Conservation (phyloP, 2,329 filamentous ascomycete species). For the Stemphylium beticola region DNA sequence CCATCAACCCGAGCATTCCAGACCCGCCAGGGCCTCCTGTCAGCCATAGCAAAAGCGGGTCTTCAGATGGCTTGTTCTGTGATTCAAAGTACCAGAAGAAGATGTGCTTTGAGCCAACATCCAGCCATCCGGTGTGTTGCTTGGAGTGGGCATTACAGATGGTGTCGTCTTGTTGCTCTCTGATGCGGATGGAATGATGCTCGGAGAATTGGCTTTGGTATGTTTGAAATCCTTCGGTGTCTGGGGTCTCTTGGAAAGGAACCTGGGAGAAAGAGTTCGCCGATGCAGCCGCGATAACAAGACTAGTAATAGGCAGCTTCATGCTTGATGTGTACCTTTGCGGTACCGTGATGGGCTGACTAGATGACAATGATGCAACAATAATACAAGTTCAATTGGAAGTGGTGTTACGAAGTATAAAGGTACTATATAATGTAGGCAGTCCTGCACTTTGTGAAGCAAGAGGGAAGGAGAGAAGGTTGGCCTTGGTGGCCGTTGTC, state of each 20-base stretch:
- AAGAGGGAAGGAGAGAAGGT: background rate
- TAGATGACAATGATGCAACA: background rate
- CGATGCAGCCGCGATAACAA: slow-evolving; percentile 14
- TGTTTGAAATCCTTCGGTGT: slow-evolving; percentile 38
- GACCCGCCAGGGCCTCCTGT: slow-evolving; percentile 50
- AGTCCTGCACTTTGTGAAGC: background rate
- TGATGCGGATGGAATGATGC: slow-evolving; percentile 44
- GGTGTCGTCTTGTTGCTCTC: slow-evolving; percentile 40
- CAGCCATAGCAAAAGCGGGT: slow-evolving; percentile 51
- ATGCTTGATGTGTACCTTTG: slow-evolving; percentile 11
- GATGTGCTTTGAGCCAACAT: slow-evolving; percentile 51
- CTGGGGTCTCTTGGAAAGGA: slow-evolving; percentile 37
- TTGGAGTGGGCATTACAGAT: slow-evolving; percentile 45
- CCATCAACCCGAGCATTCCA: slow-evolving; percentile 46
- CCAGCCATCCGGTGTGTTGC: slow-evolving; percentile 48
- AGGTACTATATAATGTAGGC: background rate
- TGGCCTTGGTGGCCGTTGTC: background rate
- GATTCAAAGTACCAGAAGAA: slow-evolving; percentile 57
- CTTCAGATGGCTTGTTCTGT: slow-evolving; percentile 44
- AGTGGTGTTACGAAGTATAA: background rate
- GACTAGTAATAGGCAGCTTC: slow-evolving; percentile 20
- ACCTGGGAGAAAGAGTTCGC: slow-evolving; percentile 31
- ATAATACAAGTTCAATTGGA: background rate
- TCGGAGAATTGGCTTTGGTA: slow-evolving; percentile 41
- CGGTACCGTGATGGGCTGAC: slow-evolving; percentile 3